Conservation (phyloP, 2,329 filamentous ascomycete species). For the Trichoderma breve region DNA sequence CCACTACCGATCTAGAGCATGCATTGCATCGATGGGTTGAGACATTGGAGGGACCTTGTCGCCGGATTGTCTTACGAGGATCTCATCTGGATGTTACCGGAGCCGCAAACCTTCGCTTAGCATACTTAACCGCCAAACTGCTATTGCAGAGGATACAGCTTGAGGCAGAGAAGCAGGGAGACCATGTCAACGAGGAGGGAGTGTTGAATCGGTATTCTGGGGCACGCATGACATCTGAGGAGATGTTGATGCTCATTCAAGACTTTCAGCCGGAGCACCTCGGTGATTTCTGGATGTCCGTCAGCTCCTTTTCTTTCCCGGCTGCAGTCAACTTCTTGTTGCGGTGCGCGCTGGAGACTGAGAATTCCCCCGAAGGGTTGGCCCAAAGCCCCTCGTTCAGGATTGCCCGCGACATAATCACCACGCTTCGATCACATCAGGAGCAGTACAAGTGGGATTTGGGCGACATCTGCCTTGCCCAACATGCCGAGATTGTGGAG, state of each 20-base stretch:
- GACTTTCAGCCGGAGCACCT: slow-evolving; percentile 45
- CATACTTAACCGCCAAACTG: slow-evolving; percentile 49
- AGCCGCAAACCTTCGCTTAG: slow-evolving; percentile 50
- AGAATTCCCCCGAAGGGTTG: slow-evolving; percentile 36
- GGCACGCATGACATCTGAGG: slow-evolving; percentile 45
- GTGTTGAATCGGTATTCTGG: slow-evolving; percentile 38
- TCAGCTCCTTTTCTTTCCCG: slow-evolving; percentile 47
- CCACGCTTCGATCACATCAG: slow-evolving; percentile 39
- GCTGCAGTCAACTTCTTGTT: slow-evolving; percentile 51
- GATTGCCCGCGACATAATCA: slow-evolving; percentile 44
- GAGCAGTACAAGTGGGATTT: slow-evolving; percentile 47
- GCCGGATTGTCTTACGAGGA: slow-evolving; percentile 43
- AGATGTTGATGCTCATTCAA: slow-evolving; percentile 48
- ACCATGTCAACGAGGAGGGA: slow-evolving; percentile 24
- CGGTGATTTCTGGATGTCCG: slow-evolving; percentile 50
- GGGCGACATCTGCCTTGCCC: slow-evolving; percentile 48
- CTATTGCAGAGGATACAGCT: slow-evolving; percentile 48
- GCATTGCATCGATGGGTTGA: slow-evolving; percentile 46
- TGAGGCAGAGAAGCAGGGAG: slow-evolving; percentile 37
- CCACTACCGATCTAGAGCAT: slow-evolving; percentile 37
- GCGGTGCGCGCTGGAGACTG: slow-evolving; percentile 46
- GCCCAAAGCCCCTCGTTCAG: slow-evolving; percentile 40
- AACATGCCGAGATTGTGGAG: slow-evolving; percentile 48
- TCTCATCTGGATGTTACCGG: slow-evolving; percentile 42
- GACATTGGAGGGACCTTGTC: slow-evolving; percentile 37